Evolutionary conservation across 257 asterid species (phyloP).

Genomic region (Penstemon newberryi): DNA sequence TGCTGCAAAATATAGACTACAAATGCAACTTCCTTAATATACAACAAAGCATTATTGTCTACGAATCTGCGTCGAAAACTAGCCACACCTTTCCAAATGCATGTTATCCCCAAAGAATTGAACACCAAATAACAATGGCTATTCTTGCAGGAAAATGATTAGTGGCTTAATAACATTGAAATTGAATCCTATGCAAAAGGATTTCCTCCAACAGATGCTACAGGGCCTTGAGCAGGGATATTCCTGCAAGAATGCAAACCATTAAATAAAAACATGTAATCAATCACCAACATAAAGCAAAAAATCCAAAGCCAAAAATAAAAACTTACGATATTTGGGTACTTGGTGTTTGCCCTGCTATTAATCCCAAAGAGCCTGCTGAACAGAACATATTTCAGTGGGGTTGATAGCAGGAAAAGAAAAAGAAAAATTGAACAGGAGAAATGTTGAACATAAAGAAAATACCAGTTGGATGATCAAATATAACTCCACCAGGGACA

Average conservation of each 20-base stretch:
- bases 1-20: neutral
- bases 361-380: conserved; percentile 62
- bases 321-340: conserved; percentile 55
- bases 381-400: conserved; percentile 22
- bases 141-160: conserved; percentile 13
- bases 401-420: conserved; percentile 8
- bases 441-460: conserved; percentile 2
- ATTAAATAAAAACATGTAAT: conserved; percentile 9
- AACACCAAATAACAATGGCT: conserved; percentile 16
- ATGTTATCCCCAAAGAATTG: conserved; percentile 2
- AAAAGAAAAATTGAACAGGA: conserved; percentile 8
- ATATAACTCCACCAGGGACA: conserved; percentile 42
- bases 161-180: neutral
- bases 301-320: conserved; percentile 7
- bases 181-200: conserved; percentile 58
- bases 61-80: neutral
- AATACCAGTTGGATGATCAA: conserved; percentile 39
- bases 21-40: neutral
- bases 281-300: conserved; percentile 5
- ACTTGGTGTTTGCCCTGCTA: conserved; percentile 58
- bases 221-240: conserved; percentile 57
- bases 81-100: conserved; percentile 12
- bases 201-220: conserved; percentile 69
- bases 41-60: conserved; percentile 15
- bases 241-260: conserved; percentile 52